A percentile compares a stretch with the other conserved stretches of the same genome.
These are phyloP conservation scores for Malassezia psittaci DNA, from an alignment of 1,284 basidiomycete species.

Conservation along the genomic window DNA sequence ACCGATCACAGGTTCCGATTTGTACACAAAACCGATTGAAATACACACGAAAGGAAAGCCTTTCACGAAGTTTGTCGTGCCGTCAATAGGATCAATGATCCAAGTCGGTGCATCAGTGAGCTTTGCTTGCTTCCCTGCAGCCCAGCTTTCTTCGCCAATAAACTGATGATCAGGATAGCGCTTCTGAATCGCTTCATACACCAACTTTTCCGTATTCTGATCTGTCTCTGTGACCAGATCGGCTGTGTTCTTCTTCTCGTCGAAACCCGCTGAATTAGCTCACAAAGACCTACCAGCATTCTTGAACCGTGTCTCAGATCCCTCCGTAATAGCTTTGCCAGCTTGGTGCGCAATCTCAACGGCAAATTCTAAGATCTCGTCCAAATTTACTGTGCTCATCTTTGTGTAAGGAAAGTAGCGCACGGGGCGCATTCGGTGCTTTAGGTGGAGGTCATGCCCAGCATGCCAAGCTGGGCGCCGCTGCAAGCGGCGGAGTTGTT, in stretches of 20 bases:
- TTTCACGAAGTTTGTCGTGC: slow-evolving; percentile 89
- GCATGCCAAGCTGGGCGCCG: slow-evolving; percentile 13
- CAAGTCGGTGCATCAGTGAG: slow-evolving; percentile 80
- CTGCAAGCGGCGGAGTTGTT: slow-evolving; percentile 8
- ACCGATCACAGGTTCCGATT: slow-evolving; percentile 66
- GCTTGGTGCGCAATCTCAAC: slow-evolving; percentile 58
- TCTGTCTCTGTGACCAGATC: slow-evolving; percentile 89
- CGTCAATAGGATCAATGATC: slow-evolving; percentile 77
- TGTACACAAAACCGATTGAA: slow-evolving; percentile 78
- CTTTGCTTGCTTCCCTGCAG: slow-evolving; percentile 60
- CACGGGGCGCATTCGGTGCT: background rate
- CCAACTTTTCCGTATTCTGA: slow-evolving; percentile 77
- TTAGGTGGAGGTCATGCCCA: background rate
- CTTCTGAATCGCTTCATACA: slow-evolving; percentile 60
- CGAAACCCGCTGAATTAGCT: slow-evolving; percentile 16
- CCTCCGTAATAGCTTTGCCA: slow-evolving; percentile 50
- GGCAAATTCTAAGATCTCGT: slow-evolving; percentile 58
- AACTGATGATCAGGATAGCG: slow-evolving; percentile 71
- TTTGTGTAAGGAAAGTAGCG: background rate
- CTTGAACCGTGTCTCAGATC: slow-evolving; percentile 49
- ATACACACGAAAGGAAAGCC: slow-evolving; percentile 67
- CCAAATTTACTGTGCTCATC: slow-evolving; percentile 18
- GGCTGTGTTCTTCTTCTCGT: slow-evolving; percentile 42
- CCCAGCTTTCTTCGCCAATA: slow-evolving; percentile 80
- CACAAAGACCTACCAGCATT: slow-evolving; percentile 7